Evolutionary conservation across 2,329 filamentous ascomycete species (phyloP).

Genomic region (Lachnellula cervina): DNA sequence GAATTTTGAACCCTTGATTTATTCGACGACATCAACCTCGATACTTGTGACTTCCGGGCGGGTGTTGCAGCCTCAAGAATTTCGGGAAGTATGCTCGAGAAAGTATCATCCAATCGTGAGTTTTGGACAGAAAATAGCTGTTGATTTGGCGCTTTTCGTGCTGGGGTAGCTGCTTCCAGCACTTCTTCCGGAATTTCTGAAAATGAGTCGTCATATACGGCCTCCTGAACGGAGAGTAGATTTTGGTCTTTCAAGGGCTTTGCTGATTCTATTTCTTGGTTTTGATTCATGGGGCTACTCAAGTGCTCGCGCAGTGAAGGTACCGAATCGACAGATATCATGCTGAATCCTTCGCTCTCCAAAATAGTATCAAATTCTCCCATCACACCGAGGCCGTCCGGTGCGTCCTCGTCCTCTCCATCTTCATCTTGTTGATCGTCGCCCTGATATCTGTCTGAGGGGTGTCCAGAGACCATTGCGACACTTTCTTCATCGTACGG

Average conservation of each 20-base stretch:
- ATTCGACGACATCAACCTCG: constrained; percentile 9
- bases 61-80: constrained; percentile 24
- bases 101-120: constrained; percentile 17
- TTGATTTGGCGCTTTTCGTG: constrained; percentile 8
- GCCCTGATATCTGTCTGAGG: neutral
- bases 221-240: constrained; percentile 10
- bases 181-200: constrained; percentile 21
- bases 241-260: constrained; percentile 12
- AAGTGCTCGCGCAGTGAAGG: constrained; percentile 43
- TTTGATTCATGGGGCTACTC: constrained; percentile 30
- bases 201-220: constrained; percentile 21
- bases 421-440: constrained; percentile 3
- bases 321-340: constrained; percentile 50
- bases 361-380: constrained; percentile 49
- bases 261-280: constrained; percentile 9
- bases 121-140: constrained; percentile 17
- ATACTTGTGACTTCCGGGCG: constrained; percentile 11
- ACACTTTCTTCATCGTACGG: neutral
- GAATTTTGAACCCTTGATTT: constrained; percentile 11
- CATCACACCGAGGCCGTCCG: constrained; percentile 34
- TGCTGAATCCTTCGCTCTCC: constrained; percentile 53
- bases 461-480: neutral
- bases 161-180: constrained; percentile 21
- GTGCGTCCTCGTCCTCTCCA: constrained; percentile 25
- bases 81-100: constrained; percentile 24